These are phyloP conservation scores for Ordospora pajunii DNA, from an alignment of 371 early-diverging fungal genomes.

Conservation along the genomic window DNA sequence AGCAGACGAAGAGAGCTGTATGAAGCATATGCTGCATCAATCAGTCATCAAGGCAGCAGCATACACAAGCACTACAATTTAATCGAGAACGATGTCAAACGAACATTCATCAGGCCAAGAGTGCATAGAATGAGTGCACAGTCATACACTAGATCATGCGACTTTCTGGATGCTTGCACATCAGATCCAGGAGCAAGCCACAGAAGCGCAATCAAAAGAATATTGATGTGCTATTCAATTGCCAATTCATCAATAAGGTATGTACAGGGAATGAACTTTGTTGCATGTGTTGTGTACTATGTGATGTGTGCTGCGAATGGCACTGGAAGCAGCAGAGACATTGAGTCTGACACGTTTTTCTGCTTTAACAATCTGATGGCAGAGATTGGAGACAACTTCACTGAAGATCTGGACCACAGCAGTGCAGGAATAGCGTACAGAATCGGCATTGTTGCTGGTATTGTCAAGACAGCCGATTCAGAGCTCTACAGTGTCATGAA, in stretches of 20 bases:
- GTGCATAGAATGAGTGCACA: no score
- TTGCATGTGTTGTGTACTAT: constrained; percentile 58
- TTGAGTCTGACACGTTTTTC: constrained; percentile 59
- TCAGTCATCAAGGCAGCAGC: not conserved
- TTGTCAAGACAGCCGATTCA: constrained; percentile 45
- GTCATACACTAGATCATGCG: constrained; percentile 11
- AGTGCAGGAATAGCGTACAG: constrained; percentile 42
- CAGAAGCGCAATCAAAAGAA: constrained; percentile 45
- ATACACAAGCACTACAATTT: constrained; percentile 4
- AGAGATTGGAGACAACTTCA: constrained; percentile 58
- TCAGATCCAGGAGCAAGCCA: not conserved
- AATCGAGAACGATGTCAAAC: constrained; percentile 31
- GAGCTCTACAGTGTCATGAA: constrained; percentile 37
- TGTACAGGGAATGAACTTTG: constrained; percentile 61
- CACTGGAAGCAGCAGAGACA: constrained; percentile 37
- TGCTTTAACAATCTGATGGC: constrained; percentile 60
- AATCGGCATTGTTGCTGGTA: constrained; percentile 39
- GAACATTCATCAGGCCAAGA: constrained; percentile 22
- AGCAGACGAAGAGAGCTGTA: constrained; percentile 33
- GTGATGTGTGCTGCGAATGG: constrained; percentile 43
- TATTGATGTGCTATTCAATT: constrained; percentile 45
- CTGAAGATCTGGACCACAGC: constrained; percentile 44
- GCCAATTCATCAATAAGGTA: constrained; percentile 59
- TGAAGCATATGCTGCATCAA: not conserved
- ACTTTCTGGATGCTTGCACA: constrained; percentile 32